Evolutionary conservation across 2,329 filamentous ascomycete species (phyloP).

Genomic region (Ophiocordyceps unilateralis): DNA sequence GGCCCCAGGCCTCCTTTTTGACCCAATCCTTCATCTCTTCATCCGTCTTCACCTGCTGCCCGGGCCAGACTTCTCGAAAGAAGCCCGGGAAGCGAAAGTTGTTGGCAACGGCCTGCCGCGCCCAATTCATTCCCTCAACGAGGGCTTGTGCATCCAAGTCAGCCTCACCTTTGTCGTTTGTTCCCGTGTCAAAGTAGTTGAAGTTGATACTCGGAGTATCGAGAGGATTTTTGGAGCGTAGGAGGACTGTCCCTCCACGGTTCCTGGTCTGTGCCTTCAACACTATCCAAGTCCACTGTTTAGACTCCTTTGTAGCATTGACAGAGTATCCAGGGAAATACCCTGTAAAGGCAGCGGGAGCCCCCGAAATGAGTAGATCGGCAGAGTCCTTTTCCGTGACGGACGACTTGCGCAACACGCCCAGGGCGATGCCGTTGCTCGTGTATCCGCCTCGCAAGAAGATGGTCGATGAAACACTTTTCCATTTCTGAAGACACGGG

Average conservation of each 20-base stretch:
- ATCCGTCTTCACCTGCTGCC: conserved; percentile 19
- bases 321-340: conserved; percentile 11
- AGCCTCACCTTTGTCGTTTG: conserved; percentile 22
- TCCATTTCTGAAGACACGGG: conserved; percentile 11
- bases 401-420: conserved; percentile 11
- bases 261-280: conserved; percentile 49
- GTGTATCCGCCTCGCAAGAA: conserved; percentile 7
- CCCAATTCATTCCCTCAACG: conserved; percentile 35
- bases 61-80: conserved; percentile 12
- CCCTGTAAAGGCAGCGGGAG: conserved; percentile 10
- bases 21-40: conserved; percentile 23
- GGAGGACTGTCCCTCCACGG: conserved; percentile 39
- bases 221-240: conserved; percentile 43
- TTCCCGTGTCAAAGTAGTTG: conserved; percentile 37
- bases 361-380: conserved; percentile 11
- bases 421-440: conserved; percentile 7
- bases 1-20: conserved; percentile 32
- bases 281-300: conserved; percentile 18
- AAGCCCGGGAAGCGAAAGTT: conserved; percentile 4
- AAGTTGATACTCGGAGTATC: conserved; percentile 46
- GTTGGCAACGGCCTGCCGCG: conserved; percentile 20
- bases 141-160: conserved; percentile 30
- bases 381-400: conserved; percentile 10
- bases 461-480: not conserved
- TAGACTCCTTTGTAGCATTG: conserved; percentile 9